Base-by-base conservation (phyloP, 352 stramenopile genomes). In the Pythium grandisporangium region DNA sequence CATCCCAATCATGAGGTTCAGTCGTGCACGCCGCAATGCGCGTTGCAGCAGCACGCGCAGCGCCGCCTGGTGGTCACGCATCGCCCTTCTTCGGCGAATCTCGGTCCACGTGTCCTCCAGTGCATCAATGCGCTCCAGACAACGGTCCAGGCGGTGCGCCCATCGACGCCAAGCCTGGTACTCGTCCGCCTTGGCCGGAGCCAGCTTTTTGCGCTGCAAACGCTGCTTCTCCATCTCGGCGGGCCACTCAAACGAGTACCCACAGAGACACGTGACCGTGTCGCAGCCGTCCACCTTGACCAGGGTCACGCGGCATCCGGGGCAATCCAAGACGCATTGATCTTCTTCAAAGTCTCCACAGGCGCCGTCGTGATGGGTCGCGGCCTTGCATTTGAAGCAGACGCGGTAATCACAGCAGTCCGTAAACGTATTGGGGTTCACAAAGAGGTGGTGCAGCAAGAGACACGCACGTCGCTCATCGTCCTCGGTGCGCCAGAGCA, bases 271-370 rank as follows among this genome's bases (percentile, higher is more conserved):
- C 25, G 49, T 51, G 19, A 84, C 50, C 5, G 53, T 48, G 47
- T 80, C 63, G 30, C 70, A 84, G 4, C 70, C 70, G 30, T 84
- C 70, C 22, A 84, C 64, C 45, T 78, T 84, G 4, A 84, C 66
- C 6, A 84, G 52, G 12, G 65, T 80, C 21, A 80, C 70, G 17
- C 55, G 62, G 40, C 70, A 84, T 4, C 64, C 59, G 3, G 55
- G 59, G 29, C 70, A 84, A 45, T 80, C 58, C 12, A 80, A 49
- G 39, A 84, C 54, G 25, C 48, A 64, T 21, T 76, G 48, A 29
- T 71, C 65, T 37, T 80, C 62, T 22, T 68, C 32, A 32, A 84
- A 84, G 51, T 84, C 70, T 20, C 48, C 30, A 35, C 70, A 84
- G n/a, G 63, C 21, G 23, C 65, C 66, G 19, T 59, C 46, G 40